Conservation (phyloP, 306 rosid species). For the Boehmeria nivea region DNA sequence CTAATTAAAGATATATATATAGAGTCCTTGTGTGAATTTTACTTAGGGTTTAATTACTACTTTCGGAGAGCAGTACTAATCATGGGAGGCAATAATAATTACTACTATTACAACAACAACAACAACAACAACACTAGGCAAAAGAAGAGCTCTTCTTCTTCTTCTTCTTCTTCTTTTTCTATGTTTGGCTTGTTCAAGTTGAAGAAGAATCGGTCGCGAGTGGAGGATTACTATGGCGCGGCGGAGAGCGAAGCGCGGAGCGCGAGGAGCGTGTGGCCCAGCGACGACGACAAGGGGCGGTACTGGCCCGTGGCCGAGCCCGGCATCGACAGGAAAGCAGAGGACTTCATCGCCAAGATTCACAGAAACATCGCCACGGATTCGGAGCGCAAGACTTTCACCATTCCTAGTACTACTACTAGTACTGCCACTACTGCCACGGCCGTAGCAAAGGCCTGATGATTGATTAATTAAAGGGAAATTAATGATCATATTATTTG, state of each 20-base stretch:
- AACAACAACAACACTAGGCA: constrained; percentile 33
- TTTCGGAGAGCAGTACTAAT: constrained; percentile 7
- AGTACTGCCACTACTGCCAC: constrained; percentile 13
- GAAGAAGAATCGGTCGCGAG: constrained; percentile 17
- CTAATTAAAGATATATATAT: background rate
- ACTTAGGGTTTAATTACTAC: no score
- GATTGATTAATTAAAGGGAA: no score
- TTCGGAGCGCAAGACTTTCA: constrained; percentile 34
- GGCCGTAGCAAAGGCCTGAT: constrained; percentile 14
- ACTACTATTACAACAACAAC: constrained; percentile 13
- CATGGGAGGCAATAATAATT: constrained; percentile 38
- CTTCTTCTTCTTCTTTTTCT: constrained; percentile 40
- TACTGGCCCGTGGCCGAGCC: constrained; percentile 60
- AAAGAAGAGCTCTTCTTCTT: constrained; percentile 25
- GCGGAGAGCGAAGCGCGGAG: constrained; percentile 35
- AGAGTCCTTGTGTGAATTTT: no score
- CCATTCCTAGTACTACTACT: background rate
- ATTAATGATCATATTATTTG: no score
- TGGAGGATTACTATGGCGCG: constrained; percentile 8
- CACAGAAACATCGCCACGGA: constrained; percentile 48
- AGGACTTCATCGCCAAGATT: constrained; percentile 41
- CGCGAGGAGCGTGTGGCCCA: constrained; percentile 58
- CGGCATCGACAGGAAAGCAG: constrained; percentile 60
- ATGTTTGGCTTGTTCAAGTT: constrained; percentile 57
- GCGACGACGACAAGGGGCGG: constrained; percentile 59